Percentiles rank a stretch among this genome's conserved stretches.
Evolutionary conservation across 2,329 filamentous ascomycete genomes (phyloP).

Genomic region (Drechslerella stenobrocha): DNA sequence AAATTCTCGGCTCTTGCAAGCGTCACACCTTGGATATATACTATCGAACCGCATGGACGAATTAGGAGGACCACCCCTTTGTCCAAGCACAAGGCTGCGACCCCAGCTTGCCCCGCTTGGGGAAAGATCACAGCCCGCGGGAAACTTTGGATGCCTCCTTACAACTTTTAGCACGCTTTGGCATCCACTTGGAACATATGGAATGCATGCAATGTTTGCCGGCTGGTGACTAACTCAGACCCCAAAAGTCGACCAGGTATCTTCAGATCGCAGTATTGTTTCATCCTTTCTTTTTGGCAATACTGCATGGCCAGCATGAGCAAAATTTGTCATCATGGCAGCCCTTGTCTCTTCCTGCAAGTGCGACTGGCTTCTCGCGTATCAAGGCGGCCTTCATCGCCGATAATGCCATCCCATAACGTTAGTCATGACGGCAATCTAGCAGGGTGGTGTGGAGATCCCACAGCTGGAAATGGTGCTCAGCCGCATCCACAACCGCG

Average conservation of each 20-base stretch:
- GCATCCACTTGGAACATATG: too few relatives aligned
- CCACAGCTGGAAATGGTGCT: conserved; percentile 13
- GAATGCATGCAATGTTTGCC: too few relatives aligned
- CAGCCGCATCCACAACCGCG: conserved; percentile 33
- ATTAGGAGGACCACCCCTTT: conserved; percentile 34
- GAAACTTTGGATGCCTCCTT: neutral
- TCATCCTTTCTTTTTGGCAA: neutral
- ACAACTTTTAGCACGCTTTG: neutral
- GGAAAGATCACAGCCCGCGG: conserved; percentile 4
- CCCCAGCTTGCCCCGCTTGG: conserved; percentile 37
- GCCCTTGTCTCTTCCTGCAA: conserved; percentile 1
- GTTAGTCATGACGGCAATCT: neutral
- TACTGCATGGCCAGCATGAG: neutral
- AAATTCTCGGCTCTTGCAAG: too few relatives aligned
- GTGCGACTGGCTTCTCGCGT: neutral
- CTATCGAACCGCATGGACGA: too few relatives aligned
- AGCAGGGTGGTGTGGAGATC: conserved; percentile 41
- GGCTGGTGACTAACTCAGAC: conserved; percentile 3
- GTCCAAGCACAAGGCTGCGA: too few relatives aligned
- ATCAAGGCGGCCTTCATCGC: neutral
- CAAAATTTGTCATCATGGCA: conserved; percentile 4
- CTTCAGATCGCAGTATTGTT: neutral
- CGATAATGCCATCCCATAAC: neutral
- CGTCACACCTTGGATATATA: too few relatives aligned
- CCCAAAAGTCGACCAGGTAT: neutral